These are phyloP conservation scores for Dentipellis fragilis DNA, from an alignment of 768 basidiomycete species.

Conservation along the genomic window DNA sequence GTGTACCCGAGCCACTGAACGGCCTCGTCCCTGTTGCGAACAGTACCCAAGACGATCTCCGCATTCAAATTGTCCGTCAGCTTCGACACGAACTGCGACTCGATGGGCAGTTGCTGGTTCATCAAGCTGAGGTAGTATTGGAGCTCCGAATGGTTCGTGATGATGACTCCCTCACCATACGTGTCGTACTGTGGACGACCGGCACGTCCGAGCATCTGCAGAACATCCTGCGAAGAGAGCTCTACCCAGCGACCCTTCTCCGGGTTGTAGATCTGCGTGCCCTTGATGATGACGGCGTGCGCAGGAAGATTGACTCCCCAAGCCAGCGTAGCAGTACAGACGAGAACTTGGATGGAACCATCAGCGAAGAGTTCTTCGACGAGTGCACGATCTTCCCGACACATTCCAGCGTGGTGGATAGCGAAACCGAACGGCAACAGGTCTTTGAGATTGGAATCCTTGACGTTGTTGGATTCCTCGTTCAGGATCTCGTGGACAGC, in stretches of 20 bases:
- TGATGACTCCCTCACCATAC: constrained; percentile 95
- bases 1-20: constrained; percentile 97
- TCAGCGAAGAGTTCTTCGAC: constrained; percentile 94
- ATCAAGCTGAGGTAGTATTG: constrained; percentile 93
- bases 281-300: constrained; percentile 98
- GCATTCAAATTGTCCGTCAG: constrained; percentile 95
- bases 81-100: constrained; percentile 87
- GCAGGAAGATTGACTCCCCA: constrained; percentile 99
- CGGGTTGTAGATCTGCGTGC: constrained; percentile 99
- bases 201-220: constrained; percentile 98
- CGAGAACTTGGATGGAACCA: constrained; percentile 86
- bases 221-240: constrained; percentile 87
- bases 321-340: constrained; percentile 95
- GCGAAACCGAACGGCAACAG: constrained; percentile 94
- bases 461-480: constrained; percentile 73
- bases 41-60: constrained; percentile 90
- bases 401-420: constrained; percentile 97
- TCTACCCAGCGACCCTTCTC: constrained; percentile 98
- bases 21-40: constrained; percentile 92
- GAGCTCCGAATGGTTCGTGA: constrained; percentile 93
- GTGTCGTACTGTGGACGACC: constrained; percentile 97
- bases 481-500: constrained; percentile 86
- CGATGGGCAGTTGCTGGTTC: constrained; percentile 97
- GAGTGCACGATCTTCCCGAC: constrained; percentile 76
- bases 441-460: constrained; percentile 77